phyloP scores from a whole-genome alignment of 2,329 filamentous ascomycete genomes.

The Aspergillus awamori region DNA sequence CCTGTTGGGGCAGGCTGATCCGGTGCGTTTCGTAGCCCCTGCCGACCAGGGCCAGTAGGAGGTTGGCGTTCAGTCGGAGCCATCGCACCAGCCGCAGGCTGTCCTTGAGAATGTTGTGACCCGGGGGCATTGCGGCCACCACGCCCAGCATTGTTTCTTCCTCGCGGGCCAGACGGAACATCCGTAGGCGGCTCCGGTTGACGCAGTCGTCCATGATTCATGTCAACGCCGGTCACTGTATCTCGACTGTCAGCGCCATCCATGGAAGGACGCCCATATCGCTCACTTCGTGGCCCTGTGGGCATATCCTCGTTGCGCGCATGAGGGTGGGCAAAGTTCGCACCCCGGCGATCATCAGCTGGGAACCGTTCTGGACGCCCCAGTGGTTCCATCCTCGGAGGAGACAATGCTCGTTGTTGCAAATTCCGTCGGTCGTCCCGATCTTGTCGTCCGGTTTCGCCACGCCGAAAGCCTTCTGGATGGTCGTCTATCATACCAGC shows the following conservation, averaged over 20 bases:
- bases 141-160: slow-evolving; percentile 41
- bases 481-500: slow-evolving; percentile 39
- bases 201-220: slow-evolving; percentile 52
- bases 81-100: slow-evolving; percentile 24
- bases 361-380: slow-evolving; percentile 42
- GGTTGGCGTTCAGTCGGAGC: slow-evolving; percentile 43
- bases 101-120: slow-evolving; percentile 23
- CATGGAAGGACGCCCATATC: slow-evolving; percentile 30
- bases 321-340: slow-evolving; percentile 28
- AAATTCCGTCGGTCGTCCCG: slow-evolving; percentile 38
- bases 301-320: slow-evolving; percentile 52
- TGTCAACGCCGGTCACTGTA: slow-evolving; percentile 42
- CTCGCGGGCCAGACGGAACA: slow-evolving; percentile 59
- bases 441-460: slow-evolving; percentile 31
- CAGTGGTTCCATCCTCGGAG: slow-evolving; percentile 34
- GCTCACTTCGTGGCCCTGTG: slow-evolving; percentile 55
- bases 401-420: slow-evolving; percentile 30
- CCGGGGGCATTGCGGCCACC: slow-evolving; percentile 45
- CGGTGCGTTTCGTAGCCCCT: slow-evolving; percentile 38
- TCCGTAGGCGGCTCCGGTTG: slow-evolving; percentile 44
- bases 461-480: slow-evolving; percentile 37
- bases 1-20: slow-evolving; percentile 35
- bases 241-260: slow-evolving; percentile 43
- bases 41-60: slow-evolving; percentile 48
- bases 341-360: slow-evolving; percentile 39